phyloP scores from a whole-genome alignment of 768 basidiomycete species.

The Tulasnella sp. region DNA sequence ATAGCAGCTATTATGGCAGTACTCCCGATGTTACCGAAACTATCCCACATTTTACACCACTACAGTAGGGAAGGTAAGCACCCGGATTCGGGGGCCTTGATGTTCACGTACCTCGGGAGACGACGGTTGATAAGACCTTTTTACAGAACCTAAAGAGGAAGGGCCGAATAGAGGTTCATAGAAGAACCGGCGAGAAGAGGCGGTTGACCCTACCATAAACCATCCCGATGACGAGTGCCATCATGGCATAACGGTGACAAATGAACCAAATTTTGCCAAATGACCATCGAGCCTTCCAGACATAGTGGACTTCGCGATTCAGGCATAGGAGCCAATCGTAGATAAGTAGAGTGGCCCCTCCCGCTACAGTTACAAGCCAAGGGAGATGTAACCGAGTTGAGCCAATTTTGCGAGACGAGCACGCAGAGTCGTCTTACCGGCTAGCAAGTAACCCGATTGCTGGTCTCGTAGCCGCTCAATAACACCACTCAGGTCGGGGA shows the following conservation, averaged over 20 bases:
- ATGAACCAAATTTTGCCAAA: neutral
- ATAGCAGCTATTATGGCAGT: neutral
- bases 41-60: neutral
- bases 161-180: neutral
- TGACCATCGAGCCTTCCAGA: constrained; percentile 9
- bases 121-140: neutral
- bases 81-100: no score
- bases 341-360: neutral
- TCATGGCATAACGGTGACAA: neutral
- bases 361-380: neutral
- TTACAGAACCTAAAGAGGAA: neutral
- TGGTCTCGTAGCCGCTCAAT: neutral
- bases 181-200: neutral
- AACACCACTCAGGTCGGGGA: neutral
- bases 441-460: neutral
- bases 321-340: constrained; percentile 1
- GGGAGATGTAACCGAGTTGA: neutral
- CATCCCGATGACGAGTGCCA: neutral
- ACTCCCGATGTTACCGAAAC: neutral
- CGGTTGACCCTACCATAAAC: neutral
- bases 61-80: neutral
- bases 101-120: neutral
- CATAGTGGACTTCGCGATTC: neutral
- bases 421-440: neutral
- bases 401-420: neutral